Evolutionary conservation across 768 basidiomycete species (phyloP), one percentile per base, ranked within the genome.

Genomic region (Lactifluus volemus): DNA sequence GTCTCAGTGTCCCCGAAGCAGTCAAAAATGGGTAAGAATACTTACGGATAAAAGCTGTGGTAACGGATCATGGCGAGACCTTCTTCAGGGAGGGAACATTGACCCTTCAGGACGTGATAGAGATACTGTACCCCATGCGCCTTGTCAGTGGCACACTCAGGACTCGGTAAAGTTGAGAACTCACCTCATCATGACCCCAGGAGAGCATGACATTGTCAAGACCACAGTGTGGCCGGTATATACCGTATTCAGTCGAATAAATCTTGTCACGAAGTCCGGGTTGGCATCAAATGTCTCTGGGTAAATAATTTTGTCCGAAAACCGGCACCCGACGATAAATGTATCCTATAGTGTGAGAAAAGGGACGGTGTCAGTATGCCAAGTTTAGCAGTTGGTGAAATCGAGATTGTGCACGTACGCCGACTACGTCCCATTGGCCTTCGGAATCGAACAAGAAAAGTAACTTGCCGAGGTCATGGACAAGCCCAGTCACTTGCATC

Each of bases 361-460:
- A 12, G 49, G 32, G 32, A 53, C 36, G 17, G 30, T 10, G 32
- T 62, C 61, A 62, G 60, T 52, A 25, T 32, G 11, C 5, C 55
- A 21, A 12, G 32, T 25, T 42, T 32, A 63, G 50, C 45, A 59
- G 21, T 17, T 29, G 9, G 32, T 7, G 21, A 49, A 25, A 39
- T 10, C 30, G 36, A 51, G 52, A 9, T 25, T 36, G 30, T 47
- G 44, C 8, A 78, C 78, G 68, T 73, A 88, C 88, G 53, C 92
- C 93, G 30, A 96, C 93, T 52, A 95, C 92, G 64, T 93, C 92
- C 93, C 93, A 96, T 74, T 95, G 92, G 6, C 92, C 92, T 70
- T 90, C 78, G 2, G 89, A 88, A 32, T 85, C 88, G 70, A 92
- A 92, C 64, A 95, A 79, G 70, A 85, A 82, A 14, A 95, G 73